These are phyloP conservation scores for Cytospora paraplurivora DNA, from an alignment of 2,329 filamentous ascomycete genomes.

Conservation along the genomic window DNA sequence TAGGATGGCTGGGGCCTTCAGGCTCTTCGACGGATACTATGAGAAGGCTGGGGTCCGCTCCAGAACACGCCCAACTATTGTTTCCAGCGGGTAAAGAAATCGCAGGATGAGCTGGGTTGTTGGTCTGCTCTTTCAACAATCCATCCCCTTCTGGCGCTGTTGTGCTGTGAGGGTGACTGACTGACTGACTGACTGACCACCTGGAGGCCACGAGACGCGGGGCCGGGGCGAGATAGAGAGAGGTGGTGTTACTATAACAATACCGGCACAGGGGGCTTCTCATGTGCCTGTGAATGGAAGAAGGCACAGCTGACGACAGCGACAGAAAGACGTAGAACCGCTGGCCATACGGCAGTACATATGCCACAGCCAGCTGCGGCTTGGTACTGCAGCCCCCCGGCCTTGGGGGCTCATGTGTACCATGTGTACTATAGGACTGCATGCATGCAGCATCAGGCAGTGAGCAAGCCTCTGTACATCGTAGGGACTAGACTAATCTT, in stretches of 20 bases:
- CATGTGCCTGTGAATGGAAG: background rate
- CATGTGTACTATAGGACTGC: background rate
- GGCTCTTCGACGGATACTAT: conserved; percentile 18
- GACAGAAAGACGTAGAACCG: conserved; percentile 26
- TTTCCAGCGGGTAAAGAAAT: background rate
- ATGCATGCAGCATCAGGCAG: conserved; percentile 5
- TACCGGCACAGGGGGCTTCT: conserved; percentile 5
- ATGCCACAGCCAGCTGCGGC: no score
- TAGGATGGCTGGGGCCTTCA: conserved; percentile 25
- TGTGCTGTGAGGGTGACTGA: conserved; percentile 10
- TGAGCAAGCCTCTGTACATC: conserved; percentile 8
- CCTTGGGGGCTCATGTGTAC: background rate
- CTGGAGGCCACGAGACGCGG: conserved; percentile 12
- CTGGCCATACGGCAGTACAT: conserved; percentile 8
- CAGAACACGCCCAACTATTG: background rate
- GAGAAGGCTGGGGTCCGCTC: background rate
- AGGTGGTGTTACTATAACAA: conserved; percentile 10
- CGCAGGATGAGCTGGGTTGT: conserved; percentile 7
- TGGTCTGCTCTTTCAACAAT: background rate
- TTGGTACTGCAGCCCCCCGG: background rate
- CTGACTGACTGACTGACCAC: conserved; percentile 11
- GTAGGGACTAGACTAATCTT: conserved; percentile 8
- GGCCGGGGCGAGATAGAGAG: conserved; percentile 4
- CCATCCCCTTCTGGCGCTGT: background rate
- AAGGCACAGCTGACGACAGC: conserved; percentile 22